These are phyloP conservation scores for Pharnaceum exiguum DNA, from an alignment of 148 eudicot genomes.

Conservation along the genomic window DNA sequence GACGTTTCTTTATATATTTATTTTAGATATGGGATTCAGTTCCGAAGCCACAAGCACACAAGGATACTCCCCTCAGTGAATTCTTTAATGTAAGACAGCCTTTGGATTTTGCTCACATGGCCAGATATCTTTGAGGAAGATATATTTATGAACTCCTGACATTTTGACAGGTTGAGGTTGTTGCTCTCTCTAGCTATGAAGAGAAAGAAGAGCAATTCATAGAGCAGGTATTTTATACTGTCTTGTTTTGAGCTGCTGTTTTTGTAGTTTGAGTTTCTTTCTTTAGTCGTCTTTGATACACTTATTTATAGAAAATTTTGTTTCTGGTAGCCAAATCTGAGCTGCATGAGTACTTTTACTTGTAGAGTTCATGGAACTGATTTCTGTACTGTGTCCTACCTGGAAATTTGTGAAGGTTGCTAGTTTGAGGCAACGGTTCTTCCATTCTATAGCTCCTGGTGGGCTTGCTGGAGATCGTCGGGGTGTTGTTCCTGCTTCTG, in stretches of 20 bases:
- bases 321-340: too few relatives aligned
- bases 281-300: too few relatives aligned
- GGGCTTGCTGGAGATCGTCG: conserved; percentile 99
- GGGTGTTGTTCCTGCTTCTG: conserved; percentile 95
- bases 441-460: conserved; percentile 97
- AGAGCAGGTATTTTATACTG: conserved; percentile 72
- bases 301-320: too few relatives aligned
- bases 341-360: too few relatives aligned
- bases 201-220: conserved; percentile 94
- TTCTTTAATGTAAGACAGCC: conserved; percentile 87
- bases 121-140: background rate
- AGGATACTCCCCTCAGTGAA: conserved; percentile 84
- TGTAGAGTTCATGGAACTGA: background rate
- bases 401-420: conserved; percentile 59
- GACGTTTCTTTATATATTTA: background rate
- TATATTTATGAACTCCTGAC: conserved; percentile 14
- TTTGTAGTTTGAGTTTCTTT: too few relatives aligned
- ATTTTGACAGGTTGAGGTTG: conserved; percentile 79
- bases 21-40: conserved; percentile 93
- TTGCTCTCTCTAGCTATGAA: conserved; percentile 91
- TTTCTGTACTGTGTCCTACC: background rate
- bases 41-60: conserved; percentile 95
- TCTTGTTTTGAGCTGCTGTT: background rate
- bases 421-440: conserved; percentile 70
- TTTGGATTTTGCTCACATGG: background rate